Percentiles rank a stretch among this genome's conserved stretches.
These are phyloP conservation scores for Aegilops sharonensis DNA, from an alignment of 176 grass and related monocot species.

Conservation along the genomic window DNA sequence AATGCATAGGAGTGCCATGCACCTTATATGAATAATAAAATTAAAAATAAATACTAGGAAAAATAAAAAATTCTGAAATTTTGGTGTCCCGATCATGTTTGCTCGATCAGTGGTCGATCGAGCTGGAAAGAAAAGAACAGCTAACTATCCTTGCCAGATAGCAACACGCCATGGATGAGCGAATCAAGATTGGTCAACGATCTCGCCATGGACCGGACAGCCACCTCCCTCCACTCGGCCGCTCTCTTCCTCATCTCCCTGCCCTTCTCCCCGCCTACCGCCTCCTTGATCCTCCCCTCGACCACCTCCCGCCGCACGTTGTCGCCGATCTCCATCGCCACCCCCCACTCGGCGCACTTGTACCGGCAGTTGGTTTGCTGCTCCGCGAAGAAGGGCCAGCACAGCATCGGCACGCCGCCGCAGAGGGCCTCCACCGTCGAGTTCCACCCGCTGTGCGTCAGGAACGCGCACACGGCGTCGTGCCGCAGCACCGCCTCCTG, in stretches of 20 bases:
- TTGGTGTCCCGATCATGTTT: no score
- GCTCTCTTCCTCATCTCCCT: slow-evolving; percentile 35
- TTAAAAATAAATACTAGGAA: no score
- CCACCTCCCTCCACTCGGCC: slow-evolving; percentile 33
- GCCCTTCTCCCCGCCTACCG: slow-evolving; percentile 39
- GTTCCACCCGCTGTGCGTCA: slow-evolving; percentile 92
- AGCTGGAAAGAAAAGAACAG: background rate
- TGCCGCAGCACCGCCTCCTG: slow-evolving; percentile 47
- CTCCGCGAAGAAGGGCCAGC: slow-evolving; percentile 49
- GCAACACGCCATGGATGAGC: slow-evolving; percentile 20
- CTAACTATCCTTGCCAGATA: background rate
- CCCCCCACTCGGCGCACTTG: slow-evolving; percentile 43
- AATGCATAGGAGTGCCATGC: no score
- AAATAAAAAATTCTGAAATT: no score
- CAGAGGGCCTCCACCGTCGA: slow-evolving; percentile 51
- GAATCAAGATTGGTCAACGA: slow-evolving; percentile 20
- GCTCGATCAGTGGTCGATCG: no score
- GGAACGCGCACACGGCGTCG: slow-evolving; percentile 43
- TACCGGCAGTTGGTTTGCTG: slow-evolving; percentile 50
- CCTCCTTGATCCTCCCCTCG: slow-evolving; percentile 35
- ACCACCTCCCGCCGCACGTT: slow-evolving; percentile 26
- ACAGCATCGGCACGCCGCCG: slow-evolving; percentile 44
- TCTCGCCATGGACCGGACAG: background rate
- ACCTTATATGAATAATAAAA: no score
- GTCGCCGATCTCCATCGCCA: slow-evolving; percentile 42